phyloP scores from a whole-genome alignment of 2,329 filamentous ascomycete genomes.

The Phaeophleospora eucalypticola region DNA sequence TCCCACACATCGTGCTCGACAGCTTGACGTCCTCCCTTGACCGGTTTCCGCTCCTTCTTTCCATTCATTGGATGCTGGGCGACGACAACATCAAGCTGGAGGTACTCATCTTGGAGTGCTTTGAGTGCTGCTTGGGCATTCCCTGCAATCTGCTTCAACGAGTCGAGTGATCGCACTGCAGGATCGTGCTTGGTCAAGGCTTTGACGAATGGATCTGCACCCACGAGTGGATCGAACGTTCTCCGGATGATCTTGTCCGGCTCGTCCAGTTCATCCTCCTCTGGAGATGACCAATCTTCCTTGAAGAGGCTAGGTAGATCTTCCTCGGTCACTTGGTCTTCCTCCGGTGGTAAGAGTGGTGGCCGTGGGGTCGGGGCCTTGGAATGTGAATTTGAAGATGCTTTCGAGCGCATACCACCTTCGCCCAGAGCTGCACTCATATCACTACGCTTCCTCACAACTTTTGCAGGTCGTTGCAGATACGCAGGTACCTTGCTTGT shows the following conservation, averaged over 20 bases:
- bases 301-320: slow-evolving; percentile 30
- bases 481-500: slow-evolving; percentile 2
- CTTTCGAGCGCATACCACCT: slow-evolving; percentile 10
- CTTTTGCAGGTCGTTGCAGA: slow-evolving; percentile 7
- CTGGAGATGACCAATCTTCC: slow-evolving; percentile 18
- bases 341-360: slow-evolving; percentile 28
- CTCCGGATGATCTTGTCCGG: slow-evolving; percentile 41
- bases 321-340: slow-evolving; percentile 29
- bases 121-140: slow-evolving; percentile 52
- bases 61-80: slow-evolving; percentile 42
- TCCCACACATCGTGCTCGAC: slow-evolving; percentile 49
- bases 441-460: slow-evolving; percentile 12
- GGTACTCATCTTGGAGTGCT: slow-evolving; percentile 57
- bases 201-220: slow-evolving; percentile 40
- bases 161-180: slow-evolving; percentile 45
- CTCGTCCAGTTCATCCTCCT: slow-evolving; percentile 27
- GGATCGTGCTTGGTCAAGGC: slow-evolving; percentile 42
- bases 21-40: slow-evolving; percentile 46
- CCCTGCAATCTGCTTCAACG: slow-evolving; percentile 52
- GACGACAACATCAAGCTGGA: slow-evolving; percentile 52
- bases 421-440: slow-evolving; percentile 1
- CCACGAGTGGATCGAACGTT: slow-evolving; percentile 40
- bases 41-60: slow-evolving; percentile 49
- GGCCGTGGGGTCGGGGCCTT: slow-evolving; percentile 31
- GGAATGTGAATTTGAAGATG: slow-evolving; percentile 17